Percentiles rank a stretch among this genome's conserved stretches.
Conservation (phyloP, 768 basidiomycete species). For the Tricholomella constricta region DNA sequence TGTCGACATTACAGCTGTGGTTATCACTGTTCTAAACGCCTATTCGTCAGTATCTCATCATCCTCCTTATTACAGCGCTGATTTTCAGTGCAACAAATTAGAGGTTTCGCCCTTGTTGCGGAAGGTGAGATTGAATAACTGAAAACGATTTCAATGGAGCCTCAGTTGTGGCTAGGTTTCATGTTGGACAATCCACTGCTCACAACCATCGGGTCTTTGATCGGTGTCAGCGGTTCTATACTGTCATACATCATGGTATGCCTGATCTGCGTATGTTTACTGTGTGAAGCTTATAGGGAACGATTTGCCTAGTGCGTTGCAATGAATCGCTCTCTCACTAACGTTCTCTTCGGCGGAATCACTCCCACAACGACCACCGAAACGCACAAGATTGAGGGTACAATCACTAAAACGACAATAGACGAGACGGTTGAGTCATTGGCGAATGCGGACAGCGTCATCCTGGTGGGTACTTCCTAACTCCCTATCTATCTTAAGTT, state of each 20-base stretch:
- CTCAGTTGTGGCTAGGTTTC: slow-evolving; percentile 50
- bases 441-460: slow-evolving; percentile 79
- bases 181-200: slow-evolving; percentile 88
- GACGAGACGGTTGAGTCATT: slow-evolving; percentile 84
- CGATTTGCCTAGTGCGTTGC: slow-evolving; percentile 68
- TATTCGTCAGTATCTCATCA: slow-evolving; percentile 55
- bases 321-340: slow-evolving; percentile 86
- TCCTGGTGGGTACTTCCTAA: slow-evolving; percentile 52
- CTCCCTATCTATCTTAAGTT: background rate
- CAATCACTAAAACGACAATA: slow-evolving; percentile 73
- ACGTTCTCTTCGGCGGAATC: slow-evolving; percentile 90
- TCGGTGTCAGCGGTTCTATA: slow-evolving; percentile 89
- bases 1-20: slow-evolving; percentile 63
- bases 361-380: slow-evolving; percentile 54
- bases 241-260: slow-evolving; percentile 90
- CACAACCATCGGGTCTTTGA: slow-evolving; percentile 82
- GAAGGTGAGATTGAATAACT: slow-evolving; percentile 51
- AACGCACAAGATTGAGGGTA: slow-evolving; percentile 78
- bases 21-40: slow-evolving; percentile 88
- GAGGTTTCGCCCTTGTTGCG: slow-evolving; percentile 86
- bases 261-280: background rate
- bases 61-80: background rate
- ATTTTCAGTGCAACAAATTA: slow-evolving; percentile 12
- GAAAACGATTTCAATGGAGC: background rate
- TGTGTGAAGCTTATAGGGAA: slow-evolving; percentile 1